Base-by-base conservation (phyloP, 805 yeast genomes). In the Schwanniomyces vanrijiae region DNA sequence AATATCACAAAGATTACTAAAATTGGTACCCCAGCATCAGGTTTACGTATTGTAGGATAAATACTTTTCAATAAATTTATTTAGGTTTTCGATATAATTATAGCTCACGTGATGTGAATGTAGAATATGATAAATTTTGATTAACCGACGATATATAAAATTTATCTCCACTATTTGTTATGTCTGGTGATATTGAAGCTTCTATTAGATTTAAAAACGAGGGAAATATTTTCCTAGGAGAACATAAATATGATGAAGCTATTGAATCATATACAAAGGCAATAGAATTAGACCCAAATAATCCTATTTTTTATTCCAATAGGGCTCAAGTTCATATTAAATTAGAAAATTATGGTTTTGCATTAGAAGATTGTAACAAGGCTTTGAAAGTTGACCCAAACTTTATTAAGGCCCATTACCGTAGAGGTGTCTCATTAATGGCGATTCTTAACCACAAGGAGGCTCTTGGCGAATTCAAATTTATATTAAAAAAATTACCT, bases 11-110 rank as follows among this genome's bases (percentile, higher is more conserved):
- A 76, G 43, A 74, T 95, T 51, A 86, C 97, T 3, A 72, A 77
- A 45, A 82, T 94, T 53, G 99, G 99, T 16, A 90, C 92, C 13
- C 88, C 94, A 16, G 94, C 96, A 9, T 86, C 96, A 10, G 98
- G 98, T 19, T 77, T 92, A 60, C 83, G 95, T 53, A 76, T 80
- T 43, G 60, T 60, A 48, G 71, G 59, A 29, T 55, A 42, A 37
- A 4, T 24, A 5, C 10, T 19, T 18, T 37, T 10, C 14, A n/a
- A 11, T 37, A 37, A 35, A 2, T 37, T 37, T 20, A 20, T 4
- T n/a, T 19, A 20, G 5, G 10, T 37, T 20, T 37, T 37, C 4
- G 13, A 20, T 19, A 20, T 11, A 37, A 37, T 11, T 20, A 9
- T 19, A n/a, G n/a, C n/a, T 37, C 39, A 37, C 39, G 39, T 37